Base-by-base conservation (phyloP, 129 eudicot genomes). In the Flaveria bidentis region DNA sequence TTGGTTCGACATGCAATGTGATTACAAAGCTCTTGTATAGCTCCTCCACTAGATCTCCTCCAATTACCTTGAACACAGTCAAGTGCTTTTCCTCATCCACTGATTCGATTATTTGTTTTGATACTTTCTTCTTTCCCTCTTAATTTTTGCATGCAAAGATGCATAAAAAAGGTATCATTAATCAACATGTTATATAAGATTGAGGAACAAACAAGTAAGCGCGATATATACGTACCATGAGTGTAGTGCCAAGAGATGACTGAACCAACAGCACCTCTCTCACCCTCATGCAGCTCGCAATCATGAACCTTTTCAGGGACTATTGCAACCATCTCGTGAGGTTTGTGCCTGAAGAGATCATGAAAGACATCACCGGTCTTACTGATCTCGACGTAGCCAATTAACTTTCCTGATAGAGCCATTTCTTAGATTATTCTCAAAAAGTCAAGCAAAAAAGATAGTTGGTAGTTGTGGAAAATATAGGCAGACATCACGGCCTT, bases 41-140 rank as follows among this genome's bases (percentile, higher is more conserved):
- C 67, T 81, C 76, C 3, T 81, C 76, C 76, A 81, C 68, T 0
- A 73, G 69, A 26, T 80, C 90, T 75, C 96, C 96, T 80, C 82
- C 93, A 1, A 87, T 83, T 20, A 80, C 74, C 73, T 79, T 84
- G 62, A 75, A 62, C 70, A 64, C 66, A 5, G 33, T 57, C 77
- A 47, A 5, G 41, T 78, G 76, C 0, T 61, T 70, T 47, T 46
- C 77, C 55, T 78, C 82, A 5, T 78, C 30, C 20, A 78, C 76
- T 8, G 76, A 51, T 70, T 71, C 76, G 2, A 78, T 78, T 14
- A 78, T 58, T 64, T 71, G 82, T 22, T 71, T 78, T 2, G 72
- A 47, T 22, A 10, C 1, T 39, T 33, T 70, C 76, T 71, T 70
- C 50, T 70, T 71, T 6, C 82, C 82, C 68, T 60, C 82, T 78